Base-by-base conservation (phyloP, 192 early-diverging fungal genomes). In the Coemansia sp. region DNA sequence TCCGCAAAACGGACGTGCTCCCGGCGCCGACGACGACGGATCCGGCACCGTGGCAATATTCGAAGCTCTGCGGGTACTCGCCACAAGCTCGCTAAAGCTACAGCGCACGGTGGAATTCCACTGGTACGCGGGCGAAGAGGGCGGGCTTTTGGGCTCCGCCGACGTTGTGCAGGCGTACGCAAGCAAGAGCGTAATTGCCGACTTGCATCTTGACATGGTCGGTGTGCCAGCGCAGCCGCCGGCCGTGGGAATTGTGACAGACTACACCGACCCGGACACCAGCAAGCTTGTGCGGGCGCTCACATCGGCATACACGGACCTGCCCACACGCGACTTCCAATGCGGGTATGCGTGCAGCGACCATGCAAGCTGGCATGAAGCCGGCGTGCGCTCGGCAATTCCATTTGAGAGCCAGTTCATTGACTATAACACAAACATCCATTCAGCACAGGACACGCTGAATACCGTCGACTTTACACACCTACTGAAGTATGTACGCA, bases 41-140 rank as follows among this genome's bases (percentile, higher is more conserved):
- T 90, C 88, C 40, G 95, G 95, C 11, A 88, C 84, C 0, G 83
- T 85, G n/a, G 92, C 93, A 4, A 90, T 93, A 47, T 72, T 95
- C 29, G 94, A 98, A 75, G 81, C 89, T 8, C 86, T 93, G 79
- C 81, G 89, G 22, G 75, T 82, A 19, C 68, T 96, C 3, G 72
- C 90, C 29, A 41, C 65, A n/a, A 75, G 67, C 45, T 86, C 80
- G 0, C 88, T 93, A 56, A 70, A 68, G 19, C 92, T 91, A 14
- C 44, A 73, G 7, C 64, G 84, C 50, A 82, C 91, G n/a, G 88
- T 98, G 29, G 93, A 96, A 62, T 96, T 96, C 81, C 93, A 96
- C 79, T 98, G 90, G 88, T 92, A 94, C 64, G 84, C 89, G 43
- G 92, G 78, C 19, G 92, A 94, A 64, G 92, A 94, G 65, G 88